phyloP scores from a whole-genome alignment of 2,329 filamentous ascomycete species.

The Cordyceps cicadae region DNA sequence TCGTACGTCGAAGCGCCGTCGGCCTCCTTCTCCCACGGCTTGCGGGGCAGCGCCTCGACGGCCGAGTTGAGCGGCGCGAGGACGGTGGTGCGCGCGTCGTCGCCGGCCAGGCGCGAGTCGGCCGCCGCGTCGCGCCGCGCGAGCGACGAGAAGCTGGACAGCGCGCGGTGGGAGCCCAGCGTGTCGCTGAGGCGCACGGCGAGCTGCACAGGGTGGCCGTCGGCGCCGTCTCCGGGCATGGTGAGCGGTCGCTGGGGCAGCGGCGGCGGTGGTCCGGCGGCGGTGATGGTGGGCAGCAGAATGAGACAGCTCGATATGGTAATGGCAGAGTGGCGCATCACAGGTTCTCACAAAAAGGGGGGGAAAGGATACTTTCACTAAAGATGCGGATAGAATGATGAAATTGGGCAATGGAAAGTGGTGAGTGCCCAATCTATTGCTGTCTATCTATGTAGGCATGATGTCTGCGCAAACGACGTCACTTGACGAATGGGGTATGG shows the following conservation, averaged over 20 bases:
- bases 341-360: not conserved
- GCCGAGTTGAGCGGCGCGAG: conserved; percentile 81
- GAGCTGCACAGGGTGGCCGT: conserved; percentile 27
- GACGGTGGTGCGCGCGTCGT: conserved; percentile 65
- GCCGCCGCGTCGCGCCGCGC: conserved; percentile 67
- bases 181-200: conserved; percentile 73
- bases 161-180: conserved; percentile 65
- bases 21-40: conserved; percentile 73
- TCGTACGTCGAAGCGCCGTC: conserved; percentile 61
- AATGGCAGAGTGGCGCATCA: conserved; percentile 7
- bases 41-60: conserved; percentile 68
- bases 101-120: conserved; percentile 59
- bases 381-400: not conserved
- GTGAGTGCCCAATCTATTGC: not conserved
- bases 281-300: conserved; percentile 5
- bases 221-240: conserved; percentile 13
- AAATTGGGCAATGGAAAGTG: not conserved
- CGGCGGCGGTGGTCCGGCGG: not conserved
- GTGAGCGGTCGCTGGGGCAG: conserved; percentile 4
- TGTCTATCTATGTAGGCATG: not conserved
- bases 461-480: conserved; percentile 1
- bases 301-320: conserved; percentile 3
- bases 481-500: conserved; percentile 2
- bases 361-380: not conserved
- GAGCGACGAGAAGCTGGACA: conserved; percentile 79